phyloP scores from a whole-genome alignment of 2,329 filamentous ascomycete species.

The Alternaria sp. region DNA sequence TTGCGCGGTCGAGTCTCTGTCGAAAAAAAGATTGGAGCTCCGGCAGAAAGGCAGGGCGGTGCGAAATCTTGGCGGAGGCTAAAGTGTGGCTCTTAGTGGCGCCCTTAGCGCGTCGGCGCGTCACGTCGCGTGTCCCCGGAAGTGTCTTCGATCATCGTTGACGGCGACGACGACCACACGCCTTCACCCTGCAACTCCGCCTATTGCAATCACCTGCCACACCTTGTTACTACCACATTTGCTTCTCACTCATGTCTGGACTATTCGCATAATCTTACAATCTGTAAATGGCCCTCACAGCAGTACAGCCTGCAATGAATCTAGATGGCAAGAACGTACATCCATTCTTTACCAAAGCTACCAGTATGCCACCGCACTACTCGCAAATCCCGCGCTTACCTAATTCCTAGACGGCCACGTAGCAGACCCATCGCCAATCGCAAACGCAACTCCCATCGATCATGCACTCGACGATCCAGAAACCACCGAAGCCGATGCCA shows the following conservation, averaged over 20 bases:
- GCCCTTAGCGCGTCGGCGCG: conserved; percentile 21
- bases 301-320: conserved; percentile 48
- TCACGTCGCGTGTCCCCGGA: conserved; percentile 15
- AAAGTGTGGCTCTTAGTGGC: conserved; percentile 13
- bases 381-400: conserved; percentile 4
- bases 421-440: conserved; percentile 8
- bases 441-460: conserved; percentile 13
- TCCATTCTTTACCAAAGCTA: conserved; percentile 48
- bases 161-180: neutral
- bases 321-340: conserved; percentile 45
- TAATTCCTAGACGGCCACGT: conserved; percentile 16
- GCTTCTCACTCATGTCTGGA: neutral
- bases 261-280: conserved; percentile 24
- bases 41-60: conserved; percentile 26
- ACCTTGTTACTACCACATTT: neutral
- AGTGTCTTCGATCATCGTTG: conserved; percentile 7
- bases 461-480: conserved; percentile 28
- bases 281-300: conserved; percentile 46
- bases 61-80: conserved; percentile 20
- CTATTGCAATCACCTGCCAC: neutral
- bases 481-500: conserved; percentile 18
- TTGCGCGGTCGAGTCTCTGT: conserved; percentile 14
- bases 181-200: conserved; percentile 3
- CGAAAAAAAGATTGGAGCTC: conserved; percentile 35
- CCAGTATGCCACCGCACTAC: conserved; percentile 20